Conservation (phyloP, 345 rosid species). For the Eucalyptus sp. region DNA sequence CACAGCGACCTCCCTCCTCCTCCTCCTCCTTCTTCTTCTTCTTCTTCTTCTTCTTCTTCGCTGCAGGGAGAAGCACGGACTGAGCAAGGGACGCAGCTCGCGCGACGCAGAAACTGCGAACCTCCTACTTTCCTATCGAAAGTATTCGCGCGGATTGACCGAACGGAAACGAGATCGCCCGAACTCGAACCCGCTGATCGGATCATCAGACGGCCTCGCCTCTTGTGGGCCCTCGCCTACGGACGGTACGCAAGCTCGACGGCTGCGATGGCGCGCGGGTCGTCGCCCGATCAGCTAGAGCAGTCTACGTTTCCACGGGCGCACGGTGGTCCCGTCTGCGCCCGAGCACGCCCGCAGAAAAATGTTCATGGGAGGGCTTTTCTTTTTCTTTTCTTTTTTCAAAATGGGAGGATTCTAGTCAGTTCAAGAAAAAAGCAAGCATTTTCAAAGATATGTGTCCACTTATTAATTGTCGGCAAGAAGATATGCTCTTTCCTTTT, state of each 20-base stretch:
- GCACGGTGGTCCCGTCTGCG: neutral
- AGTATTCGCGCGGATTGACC: neutral
- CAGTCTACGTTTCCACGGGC: neutral
- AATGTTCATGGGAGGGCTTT: neutral
- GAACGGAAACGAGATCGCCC: neutral
- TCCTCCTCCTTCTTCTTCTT: neutral
- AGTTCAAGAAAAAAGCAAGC: neutral
- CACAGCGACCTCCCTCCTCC: neutral
- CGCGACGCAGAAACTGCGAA: neutral
- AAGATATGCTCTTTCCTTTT: neutral
- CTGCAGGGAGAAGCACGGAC: neutral
- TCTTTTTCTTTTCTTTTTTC: neutral
- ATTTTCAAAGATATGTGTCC: neutral
- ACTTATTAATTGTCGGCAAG: neutral
- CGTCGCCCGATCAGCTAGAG: neutral
- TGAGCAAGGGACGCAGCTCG: neutral
- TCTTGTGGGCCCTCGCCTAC: neutral
- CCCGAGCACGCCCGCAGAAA: neutral
- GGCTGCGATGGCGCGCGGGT: neutral
- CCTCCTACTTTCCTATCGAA: neutral
- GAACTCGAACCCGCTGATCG: neutral
- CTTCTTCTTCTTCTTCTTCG: neutral
- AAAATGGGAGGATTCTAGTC: neutral
- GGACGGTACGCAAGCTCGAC: neutral
- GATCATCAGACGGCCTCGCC: neutral